phyloP scores from a whole-genome alignment of 2,329 filamentous ascomycete genomes.

The Aureobasidium sp. region DNA sequence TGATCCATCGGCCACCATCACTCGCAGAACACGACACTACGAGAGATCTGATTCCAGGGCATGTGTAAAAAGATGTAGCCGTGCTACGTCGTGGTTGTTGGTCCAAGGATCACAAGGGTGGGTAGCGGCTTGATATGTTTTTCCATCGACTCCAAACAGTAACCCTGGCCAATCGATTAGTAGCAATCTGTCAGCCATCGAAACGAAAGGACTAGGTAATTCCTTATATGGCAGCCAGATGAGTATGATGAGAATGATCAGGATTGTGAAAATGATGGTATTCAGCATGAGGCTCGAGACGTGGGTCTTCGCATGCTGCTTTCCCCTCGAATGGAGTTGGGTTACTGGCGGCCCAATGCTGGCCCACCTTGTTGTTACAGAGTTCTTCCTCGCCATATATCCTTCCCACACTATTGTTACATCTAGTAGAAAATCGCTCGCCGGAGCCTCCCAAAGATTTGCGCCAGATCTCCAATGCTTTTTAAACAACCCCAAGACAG shows the following conservation, averaged over 20 bases:
- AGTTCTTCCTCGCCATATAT: neutral
- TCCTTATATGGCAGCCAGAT: too few relatives aligned
- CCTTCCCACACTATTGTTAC: neutral
- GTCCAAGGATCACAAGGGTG: neutral
- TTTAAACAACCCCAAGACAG: neutral
- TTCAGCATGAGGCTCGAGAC: too few relatives aligned
- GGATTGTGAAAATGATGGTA: too few relatives aligned
- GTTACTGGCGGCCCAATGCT: neutral
- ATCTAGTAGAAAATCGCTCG: neutral
- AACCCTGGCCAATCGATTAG: too few relatives aligned
- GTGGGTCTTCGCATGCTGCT: neutral
- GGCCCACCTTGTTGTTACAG: neutral
- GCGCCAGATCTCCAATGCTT: slow-evolving; percentile 2
- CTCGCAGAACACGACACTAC: too few relatives aligned
- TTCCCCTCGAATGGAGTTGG: neutral
- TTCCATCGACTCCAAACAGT: too few relatives aligned
- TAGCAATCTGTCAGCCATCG: too few relatives aligned
- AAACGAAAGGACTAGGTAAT: too few relatives aligned
- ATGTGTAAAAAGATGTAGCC: neutral
- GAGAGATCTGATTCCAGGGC: too few relatives aligned
- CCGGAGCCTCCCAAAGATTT: neutral
- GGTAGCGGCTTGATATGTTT: too few relatives aligned
- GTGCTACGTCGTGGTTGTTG: neutral
- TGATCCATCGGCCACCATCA: neutral
- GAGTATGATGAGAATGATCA: too few relatives aligned